Base-by-base conservation (phyloP, 805 yeast genomes). In the Lachancea quebecensis region DNA sequence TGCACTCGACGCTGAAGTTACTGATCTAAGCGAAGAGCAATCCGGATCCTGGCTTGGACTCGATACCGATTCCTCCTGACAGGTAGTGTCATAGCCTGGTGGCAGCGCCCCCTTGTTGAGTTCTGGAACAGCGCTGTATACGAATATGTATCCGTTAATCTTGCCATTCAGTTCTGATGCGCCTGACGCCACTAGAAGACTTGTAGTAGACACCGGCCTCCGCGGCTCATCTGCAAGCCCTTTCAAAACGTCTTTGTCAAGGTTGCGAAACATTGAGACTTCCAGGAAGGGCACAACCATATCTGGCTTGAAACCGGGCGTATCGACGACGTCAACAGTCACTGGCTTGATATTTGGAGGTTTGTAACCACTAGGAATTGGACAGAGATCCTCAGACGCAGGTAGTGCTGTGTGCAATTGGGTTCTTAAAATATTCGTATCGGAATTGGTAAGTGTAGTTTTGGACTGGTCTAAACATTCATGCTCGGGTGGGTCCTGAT, bases 281-380 rank as follows among this genome's bases (percentile, higher is more conserved):
- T 85, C 93, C 36, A 85, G 62, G 56, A 85, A 85, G 1, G 93
- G 95, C 9, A 85, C 85, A 29, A 81, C 74, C 53, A 77, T 78
- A 43, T 77, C 77, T 4, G 82, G 75, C 38, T 78, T 75, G 59
- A 81, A 82, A 2, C 84, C 79, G 0, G 90, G 88, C 0, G 91
- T 81, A 54, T 85, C 95, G 1, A 85, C 77, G 29, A 85, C 66
- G 57, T 85, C 95, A 3, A 82, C 66, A 28, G 79, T 61, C 10
- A 83, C 76, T 1, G 89, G 86, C 0, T 83, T 67, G 11, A 75
- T 68, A 3, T 64, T 59, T 0, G 86, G 86, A 0, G 78, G 77
- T 2, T 54, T 45, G 52, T 74, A 72, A 35, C 45, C 39, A 6
- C 27, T 8, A 6, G 47, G 47, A 12, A 39, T 16, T 9, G 12